A percentile compares a stretch with the other conserved stretches of the same genome.
Conservation (phyloP, 2,329 filamentous ascomycete genomes). For the Whalleya microplaca region DNA sequence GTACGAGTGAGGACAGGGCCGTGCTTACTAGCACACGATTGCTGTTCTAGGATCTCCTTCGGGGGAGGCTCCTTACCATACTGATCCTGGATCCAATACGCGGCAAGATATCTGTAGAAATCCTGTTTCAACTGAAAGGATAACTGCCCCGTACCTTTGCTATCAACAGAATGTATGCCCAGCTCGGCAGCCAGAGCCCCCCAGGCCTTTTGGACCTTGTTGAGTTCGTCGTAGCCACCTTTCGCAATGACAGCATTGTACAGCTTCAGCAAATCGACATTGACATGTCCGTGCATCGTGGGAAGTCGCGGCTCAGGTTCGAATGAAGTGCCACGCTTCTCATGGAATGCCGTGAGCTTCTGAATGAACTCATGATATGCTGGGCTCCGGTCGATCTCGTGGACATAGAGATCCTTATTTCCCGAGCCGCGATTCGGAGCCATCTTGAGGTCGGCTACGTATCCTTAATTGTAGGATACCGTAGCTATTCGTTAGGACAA, state of each 20-base stretch:
- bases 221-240: slow-evolving; percentile 86
- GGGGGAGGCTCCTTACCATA: slow-evolving; percentile 83
- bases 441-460: slow-evolving; percentile 27
- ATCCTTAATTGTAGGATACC: background rate
- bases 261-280: slow-evolving; percentile 76
- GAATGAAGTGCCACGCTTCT: slow-evolving; percentile 76
- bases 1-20: slow-evolving; percentile 79
- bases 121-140: slow-evolving; percentile 85
- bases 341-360: slow-evolving; percentile 73
- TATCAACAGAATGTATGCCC: slow-evolving; percentile 73
- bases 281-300: slow-evolving; percentile 74
- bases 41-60: slow-evolving; percentile 82
- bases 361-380: slow-evolving; percentile 82
- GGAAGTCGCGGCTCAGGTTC: slow-evolving; percentile 68
- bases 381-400: slow-evolving; percentile 60
- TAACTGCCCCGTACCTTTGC: slow-evolving; percentile 66
- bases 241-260: slow-evolving; percentile 77
- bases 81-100: slow-evolving; percentile 80
- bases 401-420: slow-evolving; percentile 35
- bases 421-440: slow-evolving; percentile 34
- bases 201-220: slow-evolving; percentile 84
- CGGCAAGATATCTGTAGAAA: slow-evolving; percentile 88
- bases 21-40: slow-evolving; percentile 78
- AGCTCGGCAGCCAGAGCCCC: slow-evolving; percentile 77
- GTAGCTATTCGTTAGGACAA: background rate